phyloP scores from a whole-genome alignment of 2,329 filamentous ascomycete species.

The Aspergillus sp. region DNA sequence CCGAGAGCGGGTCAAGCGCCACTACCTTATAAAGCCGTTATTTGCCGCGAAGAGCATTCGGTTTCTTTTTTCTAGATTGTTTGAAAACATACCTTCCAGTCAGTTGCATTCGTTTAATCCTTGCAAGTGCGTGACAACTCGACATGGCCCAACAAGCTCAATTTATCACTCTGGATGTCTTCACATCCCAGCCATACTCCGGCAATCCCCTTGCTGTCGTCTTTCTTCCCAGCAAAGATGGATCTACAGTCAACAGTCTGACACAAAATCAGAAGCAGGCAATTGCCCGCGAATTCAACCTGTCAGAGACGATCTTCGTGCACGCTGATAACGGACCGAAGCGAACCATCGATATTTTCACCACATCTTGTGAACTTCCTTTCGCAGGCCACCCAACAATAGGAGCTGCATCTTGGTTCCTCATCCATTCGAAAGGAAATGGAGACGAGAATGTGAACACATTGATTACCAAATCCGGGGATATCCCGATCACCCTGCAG shows the following conservation, averaged over 20 bases:
- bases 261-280: constrained; percentile 49
- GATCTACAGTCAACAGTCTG: constrained; percentile 18
- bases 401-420: constrained; percentile 49
- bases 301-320: constrained; percentile 55
- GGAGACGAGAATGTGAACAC: constrained; percentile 16
- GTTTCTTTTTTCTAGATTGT: too few relatives aligned
- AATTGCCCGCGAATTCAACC: constrained; percentile 55
- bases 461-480: constrained; percentile 54
- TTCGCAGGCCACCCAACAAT: constrained; percentile 58
- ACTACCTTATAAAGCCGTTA: too few relatives aligned
- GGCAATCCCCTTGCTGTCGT: constrained; percentile 57
- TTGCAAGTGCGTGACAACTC: too few relatives aligned
- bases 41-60: too few relatives aligned
- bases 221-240: constrained; percentile 28
- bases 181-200: constrained; percentile 35
- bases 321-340: constrained; percentile 24
- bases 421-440: constrained; percentile 17
- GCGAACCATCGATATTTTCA: constrained; percentile 50
- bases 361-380: constrained; percentile 46
- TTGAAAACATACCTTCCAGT: too few relatives aligned
- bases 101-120: too few relatives aligned
- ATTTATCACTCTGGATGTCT: constrained; percentile 39
- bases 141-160: constrained; percentile 10
- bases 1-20: too few relatives aligned
- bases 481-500: constrained; percentile 42